phyloP scores from a whole-genome alignment of 2,329 filamentous ascomycete genomes.

The Sporothrix euskadiensis region DNA sequence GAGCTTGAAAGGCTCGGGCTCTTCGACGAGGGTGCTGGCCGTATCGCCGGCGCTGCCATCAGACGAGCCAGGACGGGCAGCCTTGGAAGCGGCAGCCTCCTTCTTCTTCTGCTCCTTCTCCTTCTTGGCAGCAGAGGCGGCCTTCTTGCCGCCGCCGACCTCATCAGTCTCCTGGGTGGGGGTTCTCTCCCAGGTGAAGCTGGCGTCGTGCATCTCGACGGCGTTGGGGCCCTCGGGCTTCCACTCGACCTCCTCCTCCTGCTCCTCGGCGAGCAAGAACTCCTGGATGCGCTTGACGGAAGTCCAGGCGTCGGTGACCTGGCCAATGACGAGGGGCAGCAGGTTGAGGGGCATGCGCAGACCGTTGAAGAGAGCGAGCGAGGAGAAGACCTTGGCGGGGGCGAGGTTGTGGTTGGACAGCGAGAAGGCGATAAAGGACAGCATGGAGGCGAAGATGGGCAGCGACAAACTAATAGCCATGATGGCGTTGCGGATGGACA shows the following conservation, averaged over 20 bases:
- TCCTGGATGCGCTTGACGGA: constrained; percentile 84
- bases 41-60: constrained; percentile 52
- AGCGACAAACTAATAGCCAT: constrained; percentile 81
- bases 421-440: constrained; percentile 84
- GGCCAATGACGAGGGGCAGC: constrained; percentile 82
- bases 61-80: constrained; percentile 12
- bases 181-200: constrained; percentile 84
- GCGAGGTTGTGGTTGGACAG: constrained; percentile 66
- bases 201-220: constrained; percentile 69
- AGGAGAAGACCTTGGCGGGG: constrained; percentile 85
- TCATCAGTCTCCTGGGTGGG: constrained; percentile 55
- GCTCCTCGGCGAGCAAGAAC: constrained; percentile 83
- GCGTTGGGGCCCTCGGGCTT: constrained; percentile 63
- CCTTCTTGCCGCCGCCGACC: constrained; percentile 46
- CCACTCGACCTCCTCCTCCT: constrained; percentile 65
- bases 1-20: constrained; percentile 70
- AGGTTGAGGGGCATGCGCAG: constrained; percentile 87
- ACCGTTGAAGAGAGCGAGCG: constrained; percentile 88
- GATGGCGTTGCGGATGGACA: constrained; percentile 82
- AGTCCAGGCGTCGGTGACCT: constrained; percentile 84
- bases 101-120: constrained; percentile 39
- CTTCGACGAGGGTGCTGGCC: constrained; percentile 58
- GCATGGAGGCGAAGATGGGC: constrained; percentile 92
- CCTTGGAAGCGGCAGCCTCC: constrained; percentile 9
- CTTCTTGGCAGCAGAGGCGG: constrained; percentile 34